Evolutionary conservation across 192 early-diverging fungal species (phyloP), one percentile per base, ranked within the genome.

Genomic region (Phycomyces blakesleeanus): DNA sequence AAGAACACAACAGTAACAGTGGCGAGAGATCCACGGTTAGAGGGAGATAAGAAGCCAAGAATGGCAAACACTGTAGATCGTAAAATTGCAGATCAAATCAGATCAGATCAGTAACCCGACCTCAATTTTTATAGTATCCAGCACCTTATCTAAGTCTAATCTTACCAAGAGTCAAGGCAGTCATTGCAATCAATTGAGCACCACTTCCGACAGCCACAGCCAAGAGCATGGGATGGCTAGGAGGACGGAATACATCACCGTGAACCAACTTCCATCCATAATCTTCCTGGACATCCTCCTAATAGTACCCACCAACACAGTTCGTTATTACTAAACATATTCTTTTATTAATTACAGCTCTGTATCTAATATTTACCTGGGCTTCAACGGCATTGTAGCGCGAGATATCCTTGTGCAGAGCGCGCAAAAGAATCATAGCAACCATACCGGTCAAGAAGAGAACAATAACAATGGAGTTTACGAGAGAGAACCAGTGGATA

Each of bases 251-350:
- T n/a, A 98, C 91, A 74, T 98, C 96, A 29, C 93, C 93, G 57
- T 98, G 96, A 6, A 98, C 91, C 29, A 93, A 85, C 76, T 97
- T 98, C 96, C 96, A 98, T 3, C 96, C 96, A 85, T 91, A 96
- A 61, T 98, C 96, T 60, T 98, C 96, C 61, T 89, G 88, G 27
- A 90, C 75, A 65, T 90, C 86, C 61, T 92, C 87, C 56, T 74
- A 63, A 73, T 39, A 8, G 26, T 24, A 49, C 1, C 20, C 21
- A 54, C 21, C 6, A 54, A 52, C 63, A 41, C 37, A 37, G 25
- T 16, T 20, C n/a, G n/a, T n/a, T 16, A 11, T 53, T 8, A 21
- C 15, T 29, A 1, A 5, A 16, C 14, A 2, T 56, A 47, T 38
- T 49, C 38, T 61, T 61, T 8, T 51, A 7, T 7, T 39, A 26